Percentiles rank a stretch among this genome's conserved stretches.
These are phyloP conservation scores for Nitzschia inconspicua DNA, from an alignment of 108 stramenopile species.

Conservation along the genomic window DNA sequence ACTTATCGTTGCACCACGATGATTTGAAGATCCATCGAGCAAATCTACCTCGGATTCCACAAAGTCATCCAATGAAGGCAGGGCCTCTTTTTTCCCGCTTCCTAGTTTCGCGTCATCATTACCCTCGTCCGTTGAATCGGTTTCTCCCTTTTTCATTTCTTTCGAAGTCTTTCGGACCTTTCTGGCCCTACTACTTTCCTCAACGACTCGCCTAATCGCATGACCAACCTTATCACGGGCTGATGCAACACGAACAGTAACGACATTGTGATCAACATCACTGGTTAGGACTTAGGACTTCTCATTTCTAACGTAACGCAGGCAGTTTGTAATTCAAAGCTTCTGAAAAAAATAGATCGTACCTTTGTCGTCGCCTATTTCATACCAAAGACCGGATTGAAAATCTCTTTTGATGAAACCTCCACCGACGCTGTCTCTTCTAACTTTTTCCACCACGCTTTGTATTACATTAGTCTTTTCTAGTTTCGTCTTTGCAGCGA, in stretches of 20 bases:
- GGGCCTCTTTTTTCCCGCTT: too few relatives aligned
- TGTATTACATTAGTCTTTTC: constrained; percentile 29
- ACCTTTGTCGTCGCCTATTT: constrained; percentile 37
- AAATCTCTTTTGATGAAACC: constrained; percentile 34
- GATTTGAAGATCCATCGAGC: too few relatives aligned
- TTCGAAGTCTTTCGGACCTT: too few relatives aligned
- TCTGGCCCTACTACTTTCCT: too few relatives aligned
- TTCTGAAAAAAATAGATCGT: not conserved
- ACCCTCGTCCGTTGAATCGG: too few relatives aligned
- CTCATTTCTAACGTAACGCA: not conserved
- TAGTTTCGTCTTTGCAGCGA: constrained; percentile 15
- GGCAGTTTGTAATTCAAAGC: not conserved
- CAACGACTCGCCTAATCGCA: constrained; percentile 19
- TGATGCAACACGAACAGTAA: too few relatives aligned
- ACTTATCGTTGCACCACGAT: too few relatives aligned
- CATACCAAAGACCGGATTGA: constrained; percentile 26
- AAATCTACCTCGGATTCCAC: too few relatives aligned
- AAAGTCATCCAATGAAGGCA: too few relatives aligned
- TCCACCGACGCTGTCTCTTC: constrained; percentile 19
- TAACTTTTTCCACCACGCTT: constrained; percentile 15
- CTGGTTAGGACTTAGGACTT: not conserved
- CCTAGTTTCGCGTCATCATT: too few relatives aligned
- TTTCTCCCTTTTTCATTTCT: too few relatives aligned
- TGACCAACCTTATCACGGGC: constrained; percentile 33
- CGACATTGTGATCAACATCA: constrained; percentile 5